phyloP scores from a whole-genome alignment of 129 eudicot species.

The Lactuca saligna region DNA sequence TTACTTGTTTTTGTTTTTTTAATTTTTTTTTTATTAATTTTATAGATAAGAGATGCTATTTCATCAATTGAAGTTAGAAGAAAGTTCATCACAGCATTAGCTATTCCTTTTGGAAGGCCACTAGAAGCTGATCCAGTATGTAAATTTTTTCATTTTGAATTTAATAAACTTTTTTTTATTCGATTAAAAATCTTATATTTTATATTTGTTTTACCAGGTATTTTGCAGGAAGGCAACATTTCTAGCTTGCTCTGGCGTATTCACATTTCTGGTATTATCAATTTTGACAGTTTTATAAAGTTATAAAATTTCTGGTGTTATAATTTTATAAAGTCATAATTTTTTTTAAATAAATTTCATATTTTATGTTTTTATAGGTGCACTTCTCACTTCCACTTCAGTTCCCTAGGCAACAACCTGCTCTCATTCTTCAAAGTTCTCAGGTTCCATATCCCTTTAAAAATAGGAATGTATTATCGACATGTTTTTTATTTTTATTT shows the following conservation, averaged over 20 bases:
- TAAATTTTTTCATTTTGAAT: conserved; percentile 12
- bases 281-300: neutral
- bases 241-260: conserved; percentile 77
- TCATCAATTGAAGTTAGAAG: conserved; percentile 69
- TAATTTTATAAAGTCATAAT: no score
- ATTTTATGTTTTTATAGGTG: conserved; percentile 44
- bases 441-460: conserved; percentile 42
- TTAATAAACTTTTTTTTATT: neutral
- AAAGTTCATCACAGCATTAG: conserved; percentile 66
- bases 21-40: neutral
- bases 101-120: conserved; percentile 83
- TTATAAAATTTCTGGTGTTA: neutral
- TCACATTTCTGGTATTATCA: conserved; percentile 73
- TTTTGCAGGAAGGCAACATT: conserved; percentile 92
- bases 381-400: conserved; percentile 73
- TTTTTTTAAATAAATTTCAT: neutral
- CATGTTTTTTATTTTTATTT: neutral
- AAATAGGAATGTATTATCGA: neutral
- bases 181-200: conserved; percentile 7
- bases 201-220: conserved; percentile 50
- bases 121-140: conserved; percentile 95
- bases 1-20: neutral
- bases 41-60: conserved; percentile 77
- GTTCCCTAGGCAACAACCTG: conserved; percentile 86
- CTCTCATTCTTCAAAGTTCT: conserved; percentile 79